These are phyloP conservation scores for Gymnopus androsaceus DNA, from an alignment of 1,284 basidiomycete genomes.

Conservation along the genomic window DNA sequence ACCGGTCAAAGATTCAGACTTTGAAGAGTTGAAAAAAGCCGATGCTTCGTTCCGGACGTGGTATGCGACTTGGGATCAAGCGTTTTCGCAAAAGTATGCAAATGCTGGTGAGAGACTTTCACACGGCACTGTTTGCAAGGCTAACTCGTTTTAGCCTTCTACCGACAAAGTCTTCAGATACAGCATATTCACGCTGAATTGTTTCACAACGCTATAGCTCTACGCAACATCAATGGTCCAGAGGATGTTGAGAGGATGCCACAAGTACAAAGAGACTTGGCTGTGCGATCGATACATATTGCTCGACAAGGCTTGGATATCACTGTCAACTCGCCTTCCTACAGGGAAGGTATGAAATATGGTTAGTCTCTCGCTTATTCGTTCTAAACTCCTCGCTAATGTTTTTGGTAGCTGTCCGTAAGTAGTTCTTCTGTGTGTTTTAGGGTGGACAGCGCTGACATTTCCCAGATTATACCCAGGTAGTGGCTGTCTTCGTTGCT, in stretches of 20 bases:
- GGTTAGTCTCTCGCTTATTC: constrained; percentile 44
- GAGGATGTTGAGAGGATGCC: constrained; percentile 80
- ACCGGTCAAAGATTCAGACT: constrained; percentile 67
- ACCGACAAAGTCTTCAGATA: constrained; percentile 79
- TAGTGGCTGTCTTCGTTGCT: constrained; percentile 89
- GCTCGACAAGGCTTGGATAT: constrained; percentile 72
- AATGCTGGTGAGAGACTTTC: constrained; percentile 59
- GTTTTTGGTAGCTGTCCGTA: no score
- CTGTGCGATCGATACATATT: constrained; percentile 70
- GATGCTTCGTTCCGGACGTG: constrained; percentile 70
- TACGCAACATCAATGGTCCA: constrained; percentile 74
- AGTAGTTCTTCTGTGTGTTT: no score
- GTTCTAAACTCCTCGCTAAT: constrained; percentile 16
- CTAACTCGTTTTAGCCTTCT: constrained; percentile 58
- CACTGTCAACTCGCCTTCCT: constrained; percentile 75
- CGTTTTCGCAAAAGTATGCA: constrained; percentile 80
- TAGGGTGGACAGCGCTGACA: no score
- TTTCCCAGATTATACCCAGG: constrained; percentile 90
- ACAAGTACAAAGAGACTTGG: constrained; percentile 65
- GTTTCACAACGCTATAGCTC: constrained; percentile 78
- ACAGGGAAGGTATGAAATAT: constrained; percentile 89
- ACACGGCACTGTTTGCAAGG: constrained; percentile 7
- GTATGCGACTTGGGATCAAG: constrained; percentile 77
- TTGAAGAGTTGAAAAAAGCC: constrained; percentile 62
- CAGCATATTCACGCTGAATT: constrained; percentile 79